A percentile compares a stretch with the other conserved stretches of the same genome.
phyloP scores from a whole-genome alignment of 441 rosid genomes.

The Jatropha podagrica region DNA sequence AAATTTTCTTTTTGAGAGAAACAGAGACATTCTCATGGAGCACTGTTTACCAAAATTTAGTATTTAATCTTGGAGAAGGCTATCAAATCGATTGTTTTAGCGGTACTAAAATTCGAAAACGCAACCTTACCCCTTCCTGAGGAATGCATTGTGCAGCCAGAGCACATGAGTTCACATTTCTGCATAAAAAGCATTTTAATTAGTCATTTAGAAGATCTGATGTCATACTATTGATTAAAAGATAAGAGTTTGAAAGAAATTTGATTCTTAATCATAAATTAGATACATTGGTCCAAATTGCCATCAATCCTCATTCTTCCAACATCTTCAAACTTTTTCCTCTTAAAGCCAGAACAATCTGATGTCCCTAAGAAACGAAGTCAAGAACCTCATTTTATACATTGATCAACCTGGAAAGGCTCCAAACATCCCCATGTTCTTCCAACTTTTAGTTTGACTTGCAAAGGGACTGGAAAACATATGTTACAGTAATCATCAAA shows the following conservation, averaged over 20 bases:
- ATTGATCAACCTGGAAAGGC: slow-evolving; percentile 51
- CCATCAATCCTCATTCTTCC: slow-evolving; percentile 12
- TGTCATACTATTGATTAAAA: background rate
- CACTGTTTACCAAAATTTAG: background rate
- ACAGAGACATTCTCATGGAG: background rate
- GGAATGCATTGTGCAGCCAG: background rate
- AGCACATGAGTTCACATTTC: slow-evolving; percentile 1
- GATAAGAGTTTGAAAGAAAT: background rate
- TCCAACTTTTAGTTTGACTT: slow-evolving; percentile 82
- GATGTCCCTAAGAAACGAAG: slow-evolving; percentile 22
- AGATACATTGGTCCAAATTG: slow-evolving; percentile 8
- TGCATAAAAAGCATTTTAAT: slow-evolving; percentile 2
- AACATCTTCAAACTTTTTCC: slow-evolving; percentile 6
- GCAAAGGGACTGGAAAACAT: slow-evolving; percentile 73
- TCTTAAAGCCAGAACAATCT: slow-evolving; percentile 3
- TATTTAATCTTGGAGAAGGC: background rate
- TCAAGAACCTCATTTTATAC: slow-evolving; percentile 25
- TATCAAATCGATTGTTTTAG: background rate
- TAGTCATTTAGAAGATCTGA: background rate
- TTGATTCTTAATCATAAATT: background rate
- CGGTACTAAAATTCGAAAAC: background rate
- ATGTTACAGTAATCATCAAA: slow-evolving; percentile 13
- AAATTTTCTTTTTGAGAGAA: background rate
- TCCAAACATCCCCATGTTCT: slow-evolving; percentile 94
- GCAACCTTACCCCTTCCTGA: slow-evolving; percentile 1